A percentile compares a stretch with the other conserved stretches of the same genome.
Evolutionary conservation across 768 basidiomycete species (phyloP).

Genomic region (Lactarius trivialis): DNA sequence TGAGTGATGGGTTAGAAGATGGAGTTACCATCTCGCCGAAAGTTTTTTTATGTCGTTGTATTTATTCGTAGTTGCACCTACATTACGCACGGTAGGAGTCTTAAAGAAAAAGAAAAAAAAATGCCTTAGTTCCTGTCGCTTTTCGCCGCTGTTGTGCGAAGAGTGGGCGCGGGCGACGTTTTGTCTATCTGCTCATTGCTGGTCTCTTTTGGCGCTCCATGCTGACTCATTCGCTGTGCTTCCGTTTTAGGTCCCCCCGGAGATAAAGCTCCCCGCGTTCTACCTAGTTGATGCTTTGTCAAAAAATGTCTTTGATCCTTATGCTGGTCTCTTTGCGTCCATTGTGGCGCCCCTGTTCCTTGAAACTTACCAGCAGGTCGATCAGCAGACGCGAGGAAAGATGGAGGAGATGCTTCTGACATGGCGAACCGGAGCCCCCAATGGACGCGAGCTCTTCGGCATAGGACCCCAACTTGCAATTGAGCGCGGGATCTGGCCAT

Average conservation of each 20-base stretch:
- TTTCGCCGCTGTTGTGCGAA: conserved; percentile 14
- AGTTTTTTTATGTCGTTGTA: conserved; percentile 5
- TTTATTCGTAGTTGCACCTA: conserved; percentile 13
- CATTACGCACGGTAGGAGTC: conserved; percentile 15
- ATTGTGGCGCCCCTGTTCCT: conserved; percentile 82
- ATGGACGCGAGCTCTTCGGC: conserved; percentile 80
- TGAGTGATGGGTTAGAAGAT: conserved; percentile 10
- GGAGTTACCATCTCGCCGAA: conserved; percentile 4
- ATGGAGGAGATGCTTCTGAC: conserved; percentile 98
- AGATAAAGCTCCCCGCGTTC: conserved; percentile 88
- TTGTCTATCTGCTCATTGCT: conserved; percentile 14
- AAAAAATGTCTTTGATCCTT: conserved; percentile 93
- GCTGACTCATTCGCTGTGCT: conserved; percentile 56
- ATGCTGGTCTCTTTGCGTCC: conserved; percentile 76
- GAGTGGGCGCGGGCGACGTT: conserved; percentile 1
- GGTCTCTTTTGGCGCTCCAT: conserved; percentile 33
- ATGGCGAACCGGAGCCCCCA: conserved; percentile 84
- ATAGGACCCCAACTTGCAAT: conserved; percentile 71
- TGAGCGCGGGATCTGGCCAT: conserved; percentile 78
- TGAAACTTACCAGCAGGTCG: conserved; percentile 82
- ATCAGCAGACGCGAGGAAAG: conserved; percentile 77
- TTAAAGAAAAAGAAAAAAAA: conserved; percentile 17
- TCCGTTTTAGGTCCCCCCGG: conserved; percentile 66
- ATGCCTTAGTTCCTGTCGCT: neutral
- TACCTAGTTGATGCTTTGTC: conserved; percentile 96